Evolutionary conservation across 2,329 filamentous ascomycete species (phyloP).

Genomic region (Davidsoniella eucalypti): DNA sequence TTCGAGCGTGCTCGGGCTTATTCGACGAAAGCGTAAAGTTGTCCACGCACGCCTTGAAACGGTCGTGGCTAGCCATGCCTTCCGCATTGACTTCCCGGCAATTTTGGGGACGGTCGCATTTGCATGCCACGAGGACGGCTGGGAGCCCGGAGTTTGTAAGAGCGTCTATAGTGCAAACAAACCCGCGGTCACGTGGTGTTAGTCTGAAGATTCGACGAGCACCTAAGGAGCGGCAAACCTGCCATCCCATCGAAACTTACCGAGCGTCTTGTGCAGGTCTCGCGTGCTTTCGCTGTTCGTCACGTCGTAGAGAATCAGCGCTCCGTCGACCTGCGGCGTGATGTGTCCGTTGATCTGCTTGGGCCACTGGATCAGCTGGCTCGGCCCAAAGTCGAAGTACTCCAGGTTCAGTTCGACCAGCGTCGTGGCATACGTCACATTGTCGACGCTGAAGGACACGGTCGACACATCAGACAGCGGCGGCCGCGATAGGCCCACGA

Average conservation of each 20-base stretch:
- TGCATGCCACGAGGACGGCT: constrained; percentile 69
- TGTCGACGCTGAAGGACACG: constrained; percentile 41
- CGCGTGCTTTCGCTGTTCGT: constrained; percentile 59
- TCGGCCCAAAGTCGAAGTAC: constrained; percentile 42
- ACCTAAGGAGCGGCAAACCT: constrained; percentile 6
- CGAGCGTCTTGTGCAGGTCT: constrained; percentile 57
- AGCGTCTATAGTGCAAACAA: constrained; percentile 36
- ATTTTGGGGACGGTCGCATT: constrained; percentile 65
- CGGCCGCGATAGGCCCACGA: constrained; percentile 36
- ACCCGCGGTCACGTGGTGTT: neutral
- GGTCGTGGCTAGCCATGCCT: constrained; percentile 41
- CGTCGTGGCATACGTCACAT: constrained; percentile 39
- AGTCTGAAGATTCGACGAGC: neutral
- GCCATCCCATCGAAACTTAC: constrained; percentile 38
- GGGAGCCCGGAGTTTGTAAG: constrained; percentile 58
- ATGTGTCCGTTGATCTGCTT: constrained; percentile 53
- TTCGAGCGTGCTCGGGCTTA: constrained; percentile 54
- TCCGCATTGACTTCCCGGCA: constrained; percentile 55
- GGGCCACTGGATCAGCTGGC: constrained; percentile 46
- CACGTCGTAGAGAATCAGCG: constrained; percentile 76
- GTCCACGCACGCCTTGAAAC: constrained; percentile 52
- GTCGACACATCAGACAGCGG: constrained; percentile 38
- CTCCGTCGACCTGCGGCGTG: constrained; percentile 64
- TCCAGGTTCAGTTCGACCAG: constrained; percentile 51
- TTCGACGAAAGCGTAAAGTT: constrained; percentile 58